Evolutionary conservation across 2,329 filamentous ascomycete genomes (phyloP), one percentile per base, ranked within the genome.

Genomic region (Claviceps digitariae): DNA sequence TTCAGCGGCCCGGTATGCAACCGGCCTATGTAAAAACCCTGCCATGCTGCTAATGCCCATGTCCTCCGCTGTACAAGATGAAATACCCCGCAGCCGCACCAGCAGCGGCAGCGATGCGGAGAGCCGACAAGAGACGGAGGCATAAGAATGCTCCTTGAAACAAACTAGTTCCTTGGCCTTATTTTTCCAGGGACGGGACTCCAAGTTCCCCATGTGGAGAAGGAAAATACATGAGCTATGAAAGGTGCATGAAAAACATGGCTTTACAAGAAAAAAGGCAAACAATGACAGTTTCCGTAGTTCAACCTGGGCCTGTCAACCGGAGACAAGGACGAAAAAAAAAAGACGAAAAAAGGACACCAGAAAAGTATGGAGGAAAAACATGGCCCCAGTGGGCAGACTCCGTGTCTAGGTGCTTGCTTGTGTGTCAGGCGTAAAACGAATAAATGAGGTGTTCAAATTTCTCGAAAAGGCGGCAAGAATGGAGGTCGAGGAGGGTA

Each of bases 1-100:
- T 55, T 55, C 54, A 55, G 54, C 43, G 51, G 48, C 38, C 47
- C 7, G 31, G 12, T 7, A 8, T 10, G 10, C 20, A 4, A 9
- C 46, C 46, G 46, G 29, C 46, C 46, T 34, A 21, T 13, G 3
- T 20, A 20, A 12, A 9, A 31, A 34, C 13, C 27, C 1, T 15
- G 17, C 25, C 20, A 47, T 47, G 25, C 25, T 34, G 13, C 21
- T 17, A 20, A 21, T 17, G n/a, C 27, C 27, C 46, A 5, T 17
- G 25, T 17, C 13, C 20, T 27, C 25, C 25, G 10, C 29, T 4
- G 15, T 29, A 36, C 34, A 13, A 13, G 12, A 36, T 36, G 34
- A 36, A 10, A 36, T 15, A 12, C 15, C 34, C 12, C 12, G 2
- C 27, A 7, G 10, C 8, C 8, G 45, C 9, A 15, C 45, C 15